These are phyloP conservation scores for Fusarium metavorans DNA, from an alignment of 2,329 filamentous ascomycete genomes.

Conservation along the genomic window DNA sequence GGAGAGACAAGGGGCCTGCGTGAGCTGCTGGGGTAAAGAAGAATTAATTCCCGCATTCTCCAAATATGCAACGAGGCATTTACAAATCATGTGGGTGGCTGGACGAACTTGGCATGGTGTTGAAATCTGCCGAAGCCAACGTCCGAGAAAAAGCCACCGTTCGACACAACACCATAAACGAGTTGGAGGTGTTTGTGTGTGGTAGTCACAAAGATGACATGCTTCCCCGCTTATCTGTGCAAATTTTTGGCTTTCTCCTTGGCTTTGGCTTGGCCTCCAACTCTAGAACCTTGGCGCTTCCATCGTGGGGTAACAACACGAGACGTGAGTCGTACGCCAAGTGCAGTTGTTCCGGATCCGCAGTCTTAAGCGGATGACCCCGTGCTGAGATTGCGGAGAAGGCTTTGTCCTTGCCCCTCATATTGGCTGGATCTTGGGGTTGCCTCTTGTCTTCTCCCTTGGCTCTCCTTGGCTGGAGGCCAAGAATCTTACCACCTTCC, in stretches of 20 bases:
- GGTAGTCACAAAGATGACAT: not conserved
- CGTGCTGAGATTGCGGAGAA: conserved; percentile 2
- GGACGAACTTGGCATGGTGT: not conserved
- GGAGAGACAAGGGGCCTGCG: not conserved
- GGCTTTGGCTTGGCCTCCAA: conserved; percentile 6
- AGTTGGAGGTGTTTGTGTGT: not conserved
- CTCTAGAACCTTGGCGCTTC: not conserved
- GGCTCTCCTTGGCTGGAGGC: conserved; percentile 22
- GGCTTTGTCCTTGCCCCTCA: not conserved
- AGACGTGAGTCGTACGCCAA: not conserved
- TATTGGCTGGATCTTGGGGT: not conserved
- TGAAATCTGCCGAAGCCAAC: not conserved
- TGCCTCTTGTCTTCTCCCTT: conserved; percentile 6
- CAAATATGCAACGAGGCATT: not conserved
- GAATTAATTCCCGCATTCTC: not conserved
- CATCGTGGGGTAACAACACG: not conserved
- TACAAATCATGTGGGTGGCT: not conserved
- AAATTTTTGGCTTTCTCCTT: not conserved
- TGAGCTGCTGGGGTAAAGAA: not conserved
- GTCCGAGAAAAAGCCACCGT: not conserved
- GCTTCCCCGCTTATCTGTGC: conserved; percentile 1
- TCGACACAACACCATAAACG: not conserved
- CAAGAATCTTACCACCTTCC: conserved; percentile 30
- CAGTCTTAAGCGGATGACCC: not conserved
- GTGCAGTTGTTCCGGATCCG: not conserved